Evolutionary conservation across 352 stramenopile species (phyloP).

Genomic region (Pythium scleroteichum): DNA sequence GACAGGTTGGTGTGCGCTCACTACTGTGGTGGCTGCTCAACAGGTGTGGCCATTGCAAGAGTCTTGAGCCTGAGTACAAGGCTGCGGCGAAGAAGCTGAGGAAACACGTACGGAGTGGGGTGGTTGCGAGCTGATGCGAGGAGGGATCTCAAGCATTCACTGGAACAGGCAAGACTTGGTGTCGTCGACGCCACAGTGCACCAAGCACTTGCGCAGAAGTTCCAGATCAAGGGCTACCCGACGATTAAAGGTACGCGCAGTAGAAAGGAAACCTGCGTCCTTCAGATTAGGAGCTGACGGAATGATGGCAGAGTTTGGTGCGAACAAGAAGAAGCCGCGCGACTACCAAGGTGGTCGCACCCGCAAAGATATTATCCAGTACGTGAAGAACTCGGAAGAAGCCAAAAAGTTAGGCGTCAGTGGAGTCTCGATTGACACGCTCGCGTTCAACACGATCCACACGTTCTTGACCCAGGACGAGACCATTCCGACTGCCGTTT

Average conservation of each 20-base stretch:
- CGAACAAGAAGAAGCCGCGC: conserved; percentile 77
- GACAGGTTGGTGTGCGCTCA: no score
- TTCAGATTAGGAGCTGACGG: no score
- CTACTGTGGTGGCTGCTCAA: neutral
- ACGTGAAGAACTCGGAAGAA: conserved; percentile 67
- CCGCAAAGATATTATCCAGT: conserved; percentile 63
- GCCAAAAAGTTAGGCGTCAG: conserved; percentile 72
- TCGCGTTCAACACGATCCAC: conserved; percentile 56
- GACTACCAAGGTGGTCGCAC: conserved; percentile 74
- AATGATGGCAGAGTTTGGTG: conserved; percentile 53
- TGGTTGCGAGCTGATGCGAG: neutral
- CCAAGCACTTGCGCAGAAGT: conserved; percentile 68
- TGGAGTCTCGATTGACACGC: conserved; percentile 39
- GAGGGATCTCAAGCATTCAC: no score
- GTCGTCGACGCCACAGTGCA: conserved; percentile 68
- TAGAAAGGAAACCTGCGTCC: neutral
- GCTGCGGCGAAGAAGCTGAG: conserved; percentile 85
- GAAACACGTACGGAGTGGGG: conserved; percentile 51
- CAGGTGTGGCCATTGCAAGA: conserved; percentile 90
- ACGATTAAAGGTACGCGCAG: conserved; percentile 63
- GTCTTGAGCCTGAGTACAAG: conserved; percentile 89
- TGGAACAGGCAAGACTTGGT: conserved; percentile 64
- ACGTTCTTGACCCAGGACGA: conserved; percentile 56
- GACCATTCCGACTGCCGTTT: conserved; percentile 56
- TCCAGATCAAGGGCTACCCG: conserved; percentile 74